Evolutionary conservation across 2,329 filamentous ascomycete species (phyloP), one percentile per base, ranked within the genome.

Genomic region (Epichloe baconii): DNA sequence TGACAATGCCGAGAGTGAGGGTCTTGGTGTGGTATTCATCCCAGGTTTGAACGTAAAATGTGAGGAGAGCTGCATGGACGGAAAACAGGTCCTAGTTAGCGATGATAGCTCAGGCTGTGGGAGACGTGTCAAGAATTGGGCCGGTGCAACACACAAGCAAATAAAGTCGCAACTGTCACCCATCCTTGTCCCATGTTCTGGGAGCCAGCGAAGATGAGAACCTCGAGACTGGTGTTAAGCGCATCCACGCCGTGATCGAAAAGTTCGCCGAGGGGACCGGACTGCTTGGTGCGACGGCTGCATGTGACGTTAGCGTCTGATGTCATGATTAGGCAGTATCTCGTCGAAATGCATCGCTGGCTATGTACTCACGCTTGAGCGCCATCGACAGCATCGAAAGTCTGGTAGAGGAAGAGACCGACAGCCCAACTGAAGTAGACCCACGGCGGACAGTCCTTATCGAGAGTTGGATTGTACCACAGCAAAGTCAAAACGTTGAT

Each of bases 31-130:
- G 91, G 71, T 97, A 98, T 67, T 97, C 93, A 64, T 98, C 93
- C 93, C 93, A 98, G 36, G 93, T 97, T 67, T 97, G 93, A 42
- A 97, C 85, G 68, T 97, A 97, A 69, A 98, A 98, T n/a, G 93
- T 96, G 61, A 94, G 75, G 53, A 91, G 80, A 6, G 86, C 85
- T 88, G 54, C n/a, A 54, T 58, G 47, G 31, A 21, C 14, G 15
- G 55, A 37, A 43, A 37, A 43, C 19, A 37, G 5, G 19, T n/a
- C n/a, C 11, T 4, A 3, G 49, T 53, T 34, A 53, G 42, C 31
- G 5, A 26, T 48, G 23, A 40, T 47, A 11, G n/a, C 23, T 49
- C 15, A 14, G 17, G 34, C 19, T 11, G 37, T 21, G n/a, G 19
- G 36, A 34, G 38, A 26, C 6, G 6, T 42, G 17, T 43, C 38